A percentile compares a stretch with the other conserved stretches of the same genome.
Conservation (phyloP, 345 rosid genomes). For the Dipteronia dyeriana region DNA sequence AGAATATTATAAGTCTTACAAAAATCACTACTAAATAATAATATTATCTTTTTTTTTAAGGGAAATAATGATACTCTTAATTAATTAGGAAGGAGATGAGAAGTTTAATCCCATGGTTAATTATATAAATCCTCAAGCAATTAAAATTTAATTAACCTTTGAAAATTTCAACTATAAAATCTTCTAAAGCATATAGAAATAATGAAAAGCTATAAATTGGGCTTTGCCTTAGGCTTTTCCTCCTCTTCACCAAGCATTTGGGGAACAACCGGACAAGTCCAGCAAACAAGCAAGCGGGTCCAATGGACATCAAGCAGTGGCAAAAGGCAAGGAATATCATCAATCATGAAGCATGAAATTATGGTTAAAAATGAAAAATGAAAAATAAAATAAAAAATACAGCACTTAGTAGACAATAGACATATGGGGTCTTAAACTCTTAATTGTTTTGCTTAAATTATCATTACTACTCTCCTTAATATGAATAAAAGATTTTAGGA, state of each 20-base stretch:
- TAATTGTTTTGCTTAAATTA: constrained; percentile 13
- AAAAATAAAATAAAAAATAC: background rate
- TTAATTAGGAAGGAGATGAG: too few relatives aligned
- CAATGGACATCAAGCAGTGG: background rate
- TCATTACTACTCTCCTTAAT: constrained; percentile 6
- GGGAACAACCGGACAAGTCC: constrained; percentile 11
- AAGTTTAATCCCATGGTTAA: too few relatives aligned
- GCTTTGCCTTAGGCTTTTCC: too few relatives aligned
- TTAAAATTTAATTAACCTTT: too few relatives aligned
- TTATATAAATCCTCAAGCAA: too few relatives aligned
- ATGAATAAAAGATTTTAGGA: constrained; percentile 1
- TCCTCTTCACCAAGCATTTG: background rate
- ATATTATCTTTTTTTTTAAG: too few relatives aligned
- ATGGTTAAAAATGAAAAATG: background rate
- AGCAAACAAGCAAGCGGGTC: constrained; percentile 1
- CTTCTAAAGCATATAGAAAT: background rate
- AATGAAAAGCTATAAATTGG: background rate
- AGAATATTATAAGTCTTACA: too few relatives aligned
- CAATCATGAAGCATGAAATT: constrained; percentile 23
- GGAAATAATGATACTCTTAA: too few relatives aligned
- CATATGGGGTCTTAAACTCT: constrained; percentile 19
- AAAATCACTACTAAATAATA: too few relatives aligned
- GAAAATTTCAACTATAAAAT: too few relatives aligned
- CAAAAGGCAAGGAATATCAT: constrained; percentile 32
- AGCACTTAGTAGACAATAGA: constrained; percentile 18